Conservation (phyloP, 495 filamentous ascomycete species). For the Hyphodiscus hymeniophilus region DNA sequence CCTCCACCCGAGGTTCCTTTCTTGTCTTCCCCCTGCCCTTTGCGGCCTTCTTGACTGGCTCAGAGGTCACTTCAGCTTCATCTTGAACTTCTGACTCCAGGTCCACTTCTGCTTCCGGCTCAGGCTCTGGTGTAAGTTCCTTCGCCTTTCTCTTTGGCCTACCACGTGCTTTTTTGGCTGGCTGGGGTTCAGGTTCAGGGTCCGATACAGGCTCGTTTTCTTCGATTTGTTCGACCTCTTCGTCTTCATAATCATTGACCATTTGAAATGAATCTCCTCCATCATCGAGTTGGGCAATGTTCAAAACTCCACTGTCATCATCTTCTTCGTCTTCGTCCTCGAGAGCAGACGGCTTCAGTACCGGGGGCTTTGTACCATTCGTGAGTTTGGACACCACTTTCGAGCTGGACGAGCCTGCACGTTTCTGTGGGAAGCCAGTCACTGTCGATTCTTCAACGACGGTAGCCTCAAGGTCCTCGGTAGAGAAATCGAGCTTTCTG, state of each 20-base stretch:
- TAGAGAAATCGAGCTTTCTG: slow-evolving; percentile 21
- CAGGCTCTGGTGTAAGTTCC: slow-evolving; percentile 13
- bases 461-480: neutral
- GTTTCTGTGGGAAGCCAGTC: slow-evolving; percentile 7
- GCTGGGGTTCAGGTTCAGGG: slow-evolving; percentile 12
- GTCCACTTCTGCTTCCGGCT: slow-evolving; percentile 17
- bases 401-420: slow-evolving; percentile 2
- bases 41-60: slow-evolving; percentile 22
- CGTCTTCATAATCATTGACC: slow-evolving; percentile 14
- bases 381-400: slow-evolving; percentile 1
- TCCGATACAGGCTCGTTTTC: slow-evolving; percentile 10
- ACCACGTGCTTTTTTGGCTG: slow-evolving; percentile 25
- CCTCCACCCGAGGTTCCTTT: slow-evolving; percentile 12
- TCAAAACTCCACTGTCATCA: neutral
- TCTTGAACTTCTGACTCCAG: slow-evolving; percentile 17
- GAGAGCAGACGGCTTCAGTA: neutral
- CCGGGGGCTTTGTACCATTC: neutral
- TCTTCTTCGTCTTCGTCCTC: slow-evolving; percentile 2
- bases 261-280: slow-evolving; percentile 17
- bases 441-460: neutral
- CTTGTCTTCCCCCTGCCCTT: slow-evolving; percentile 17
- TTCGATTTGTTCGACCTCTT: slow-evolving; percentile 1
- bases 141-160: slow-evolving; percentile 19
- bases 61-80: slow-evolving; percentile 18
- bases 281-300: slow-evolving; percentile 5